Percentiles rank a stretch among this genome's conserved stretches.
Conservation (phyloP, 2,329 filamentous ascomycete genomes). For the Myriosclerotinia curreyana region DNA sequence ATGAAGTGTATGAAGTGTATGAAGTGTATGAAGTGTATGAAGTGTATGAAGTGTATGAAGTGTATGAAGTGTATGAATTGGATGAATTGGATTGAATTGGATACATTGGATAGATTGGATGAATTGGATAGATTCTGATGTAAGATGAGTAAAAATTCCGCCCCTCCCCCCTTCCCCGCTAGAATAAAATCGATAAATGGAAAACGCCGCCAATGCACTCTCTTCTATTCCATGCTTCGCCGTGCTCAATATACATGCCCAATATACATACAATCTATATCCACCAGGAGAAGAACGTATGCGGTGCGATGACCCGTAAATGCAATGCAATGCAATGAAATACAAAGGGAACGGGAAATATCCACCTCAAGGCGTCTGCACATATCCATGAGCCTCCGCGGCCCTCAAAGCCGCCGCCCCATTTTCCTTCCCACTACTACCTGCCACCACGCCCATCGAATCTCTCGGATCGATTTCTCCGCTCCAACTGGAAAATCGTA, state of each 20-base stretch:
- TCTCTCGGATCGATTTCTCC: constrained; percentile 4
- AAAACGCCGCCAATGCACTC: constrained; percentile 9
- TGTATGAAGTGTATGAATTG: too few relatives aligned
- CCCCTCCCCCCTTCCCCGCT: neutral
- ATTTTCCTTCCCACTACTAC: constrained; percentile 18
- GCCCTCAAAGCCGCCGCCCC: constrained; percentile 8
- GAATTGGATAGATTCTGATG: too few relatives aligned
- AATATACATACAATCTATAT: neutral
- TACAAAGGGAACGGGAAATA: neutral
- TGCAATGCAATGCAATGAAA: too few relatives aligned
- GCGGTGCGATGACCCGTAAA: neutral
- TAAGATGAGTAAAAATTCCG: too few relatives aligned
- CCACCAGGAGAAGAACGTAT: neutral
- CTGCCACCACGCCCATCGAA: constrained; percentile 1
- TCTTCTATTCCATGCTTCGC: neutral
- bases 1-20: neutral
- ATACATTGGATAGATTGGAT: too few relatives aligned
- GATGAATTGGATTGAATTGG: too few relatives aligned
- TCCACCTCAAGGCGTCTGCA: constrained; percentile 13
- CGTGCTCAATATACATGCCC: neutral
- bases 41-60: too few relatives aligned
- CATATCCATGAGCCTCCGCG: constrained; percentile 11
- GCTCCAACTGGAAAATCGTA: constrained; percentile 14
- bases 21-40: too few relatives aligned
- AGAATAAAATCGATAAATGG: neutral